phyloP scores from a whole-genome alignment of 2,329 filamentous ascomycete genomes.

The Nannizziopsis barbatae region DNA sequence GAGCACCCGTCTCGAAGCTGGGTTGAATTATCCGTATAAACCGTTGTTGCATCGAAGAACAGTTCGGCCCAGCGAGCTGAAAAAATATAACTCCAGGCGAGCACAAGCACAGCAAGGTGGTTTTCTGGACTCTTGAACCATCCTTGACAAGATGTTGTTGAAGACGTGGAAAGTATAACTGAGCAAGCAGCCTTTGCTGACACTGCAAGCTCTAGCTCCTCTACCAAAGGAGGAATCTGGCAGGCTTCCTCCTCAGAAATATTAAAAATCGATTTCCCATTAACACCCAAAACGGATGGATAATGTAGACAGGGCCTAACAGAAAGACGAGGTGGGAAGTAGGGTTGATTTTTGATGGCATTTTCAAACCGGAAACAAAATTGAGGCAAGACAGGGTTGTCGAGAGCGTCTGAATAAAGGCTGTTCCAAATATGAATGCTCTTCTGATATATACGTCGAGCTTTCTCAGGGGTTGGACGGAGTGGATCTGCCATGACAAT shows the following conservation, averaged over 20 bases:
- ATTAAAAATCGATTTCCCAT: conserved; percentile 7
- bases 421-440: conserved; percentile 6
- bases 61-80: conserved; percentile 12
- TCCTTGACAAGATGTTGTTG: conserved; percentile 5
- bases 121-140: conserved; percentile 11
- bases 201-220: conserved; percentile 6
- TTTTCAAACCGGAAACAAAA: conserved; percentile 7
- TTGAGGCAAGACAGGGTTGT: conserved; percentile 5
- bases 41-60: conserved; percentile 5
- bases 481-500: too few relatives aligned
- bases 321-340: conserved; percentile 1
- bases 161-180: conserved; percentile 1
- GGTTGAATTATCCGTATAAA: conserved; percentile 5
- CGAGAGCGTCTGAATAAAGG: not conserved
- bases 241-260: conserved; percentile 4
- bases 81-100: conserved; percentile 13
- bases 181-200: not conserved
- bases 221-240: conserved; percentile 4
- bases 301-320: conserved; percentile 4
- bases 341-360: conserved; percentile 1
- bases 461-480: conserved; percentile 5
- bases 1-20: not conserved
- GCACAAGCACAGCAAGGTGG: conserved; percentile 12
- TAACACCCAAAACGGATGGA: too few relatives aligned
- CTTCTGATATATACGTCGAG: conserved; percentile 2